Base-by-base conservation (phyloP, 2,329 filamentous ascomycete genomes). In the Paramyrothecium roridum region DNA sequence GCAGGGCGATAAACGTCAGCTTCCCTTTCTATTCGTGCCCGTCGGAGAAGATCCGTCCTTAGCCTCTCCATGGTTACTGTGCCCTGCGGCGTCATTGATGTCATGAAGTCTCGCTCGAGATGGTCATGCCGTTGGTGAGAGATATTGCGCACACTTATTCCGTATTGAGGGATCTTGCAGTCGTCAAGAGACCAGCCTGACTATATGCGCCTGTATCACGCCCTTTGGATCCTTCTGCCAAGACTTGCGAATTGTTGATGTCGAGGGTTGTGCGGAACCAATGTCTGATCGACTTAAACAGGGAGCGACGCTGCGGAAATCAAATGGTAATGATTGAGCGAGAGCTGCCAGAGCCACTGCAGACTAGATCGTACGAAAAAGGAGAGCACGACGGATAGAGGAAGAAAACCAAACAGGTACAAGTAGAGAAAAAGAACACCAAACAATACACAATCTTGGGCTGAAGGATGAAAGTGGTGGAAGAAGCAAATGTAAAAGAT, bases 21-120 rank as follows among this genome's bases (percentile, higher is more conserved):
- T 16, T 57, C 59, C 37, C 66, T 60, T 50, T 71, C 67, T 26
- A 60, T 58, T 47, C 63, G 64, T 43, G 70, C 69, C 50, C 69
- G 61, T 52, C 66, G 61, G 34, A 73, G 61, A 12, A 72, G 64
- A 56, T 73, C 65, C 48, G 62, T 62, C 23, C 70, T 63, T 50
- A 73, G 60, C 55, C 63, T 65, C 54, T 73, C 70, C 66, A 72
- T 67, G 21, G 59, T 57, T 34, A 59, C 53, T 16, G 54, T 54
- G 43, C 61, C 62, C 19, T 61, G 43, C 16, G 57, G 50, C 65
- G 67, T 69, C 21, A 26, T 8, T 50, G 21, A 22, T 30, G 48
- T 13, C 13, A 50, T 26, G 37, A 21, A 19, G 30, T 11, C 33
- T 17, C 19, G n/a, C 17, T 16, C 13, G 13, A 48, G 20, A 19